Evolutionary conservation across 2,329 filamentous ascomycete species (phyloP).

Genomic region (Sphaerulina musiva): DNA sequence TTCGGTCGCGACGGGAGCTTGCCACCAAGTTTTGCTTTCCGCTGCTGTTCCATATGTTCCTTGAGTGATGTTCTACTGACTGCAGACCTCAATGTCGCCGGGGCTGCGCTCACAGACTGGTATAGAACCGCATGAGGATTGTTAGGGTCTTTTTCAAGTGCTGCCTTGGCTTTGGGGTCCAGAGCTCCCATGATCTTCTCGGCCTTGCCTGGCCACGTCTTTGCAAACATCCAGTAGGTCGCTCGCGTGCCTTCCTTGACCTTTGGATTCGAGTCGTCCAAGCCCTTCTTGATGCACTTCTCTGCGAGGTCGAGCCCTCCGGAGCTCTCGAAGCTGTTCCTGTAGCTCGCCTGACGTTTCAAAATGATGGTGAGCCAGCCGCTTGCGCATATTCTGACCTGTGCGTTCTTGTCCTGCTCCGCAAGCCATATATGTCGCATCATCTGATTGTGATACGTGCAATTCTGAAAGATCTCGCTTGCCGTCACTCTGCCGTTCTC

Average conservation of each 20-base stretch:
- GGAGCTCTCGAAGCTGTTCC: conserved; percentile 72
- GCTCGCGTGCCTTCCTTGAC: conserved; percentile 80
- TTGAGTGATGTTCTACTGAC: conserved; percentile 58
- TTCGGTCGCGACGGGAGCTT: conserved; percentile 49
- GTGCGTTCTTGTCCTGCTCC: conserved; percentile 87
- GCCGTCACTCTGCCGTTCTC: conserved; percentile 75
- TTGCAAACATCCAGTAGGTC: conserved; percentile 78
- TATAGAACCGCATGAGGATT: conserved; percentile 59
- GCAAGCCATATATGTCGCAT: conserved; percentile 80
- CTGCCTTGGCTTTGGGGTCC: conserved; percentile 69
- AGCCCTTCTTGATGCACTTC: conserved; percentile 80
- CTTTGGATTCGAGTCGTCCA: conserved; percentile 82
- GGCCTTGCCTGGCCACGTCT: conserved; percentile 70
- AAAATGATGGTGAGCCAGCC: conserved; percentile 81
- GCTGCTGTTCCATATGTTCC: conserved; percentile 66
- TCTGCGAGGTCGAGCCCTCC: conserved; percentile 78
- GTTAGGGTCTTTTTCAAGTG: conserved; percentile 73
- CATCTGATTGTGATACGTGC: conserved; percentile 71
- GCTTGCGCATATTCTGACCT: conserved; percentile 70
- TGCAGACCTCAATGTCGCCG: conserved; percentile 34
- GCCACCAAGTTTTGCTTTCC: conserved; percentile 57
- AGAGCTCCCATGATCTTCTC: conserved; percentile 71
- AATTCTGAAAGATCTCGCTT: conserved; percentile 70
- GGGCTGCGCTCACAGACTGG: conserved; percentile 43
- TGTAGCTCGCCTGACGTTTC: conserved; percentile 69